phyloP scores from a whole-genome alignment of 2,329 filamentous ascomycete genomes.

The Aspergillus flavus region DNA sequence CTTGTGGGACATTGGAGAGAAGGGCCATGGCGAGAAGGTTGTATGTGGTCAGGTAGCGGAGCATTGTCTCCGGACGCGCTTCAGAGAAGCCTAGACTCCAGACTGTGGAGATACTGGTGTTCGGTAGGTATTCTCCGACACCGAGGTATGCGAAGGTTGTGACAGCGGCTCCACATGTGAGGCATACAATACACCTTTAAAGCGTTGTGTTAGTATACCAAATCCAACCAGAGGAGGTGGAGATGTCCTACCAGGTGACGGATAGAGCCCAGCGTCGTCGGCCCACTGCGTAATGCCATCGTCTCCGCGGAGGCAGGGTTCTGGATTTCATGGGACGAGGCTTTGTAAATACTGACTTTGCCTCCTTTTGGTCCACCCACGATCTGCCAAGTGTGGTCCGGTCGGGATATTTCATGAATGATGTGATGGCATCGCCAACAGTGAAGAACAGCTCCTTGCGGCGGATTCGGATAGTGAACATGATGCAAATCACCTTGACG shows the following conservation, averaged over 20 bases:
- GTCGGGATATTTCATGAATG: slow-evolving; percentile 34
- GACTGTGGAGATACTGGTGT: neutral
- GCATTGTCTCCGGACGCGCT: neutral
- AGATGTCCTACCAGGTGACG: slow-evolving; percentile 7
- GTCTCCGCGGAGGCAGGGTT: neutral
- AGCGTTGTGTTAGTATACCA: neutral
- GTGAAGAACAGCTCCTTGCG: slow-evolving; percentile 26
- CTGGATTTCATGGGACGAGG: slow-evolving; percentile 1
- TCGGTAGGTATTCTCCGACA: neutral
- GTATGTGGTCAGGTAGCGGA: neutral
- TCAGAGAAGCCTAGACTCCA: slow-evolving; percentile 6
- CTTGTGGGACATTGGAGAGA: slow-evolving; percentile 36
- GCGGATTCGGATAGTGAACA: slow-evolving; percentile 13
- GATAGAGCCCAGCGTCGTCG: slow-evolving; percentile 6
- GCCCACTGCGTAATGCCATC: slow-evolving; percentile 13
- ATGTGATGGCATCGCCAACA: slow-evolving; percentile 36
- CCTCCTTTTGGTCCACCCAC: neutral
- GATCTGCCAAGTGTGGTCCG: slow-evolving; percentile 18
- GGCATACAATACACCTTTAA: neutral
- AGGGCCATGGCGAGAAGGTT: slow-evolving; percentile 18
- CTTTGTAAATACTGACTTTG: neutral
- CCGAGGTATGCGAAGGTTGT: neutral
- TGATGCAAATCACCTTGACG: slow-evolving; percentile 27
- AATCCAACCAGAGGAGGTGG: neutral
- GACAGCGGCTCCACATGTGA: neutral